Evolutionary conservation across 2,329 filamentous ascomycete species (phyloP).

Genomic region (Penicillium sp.): DNA sequence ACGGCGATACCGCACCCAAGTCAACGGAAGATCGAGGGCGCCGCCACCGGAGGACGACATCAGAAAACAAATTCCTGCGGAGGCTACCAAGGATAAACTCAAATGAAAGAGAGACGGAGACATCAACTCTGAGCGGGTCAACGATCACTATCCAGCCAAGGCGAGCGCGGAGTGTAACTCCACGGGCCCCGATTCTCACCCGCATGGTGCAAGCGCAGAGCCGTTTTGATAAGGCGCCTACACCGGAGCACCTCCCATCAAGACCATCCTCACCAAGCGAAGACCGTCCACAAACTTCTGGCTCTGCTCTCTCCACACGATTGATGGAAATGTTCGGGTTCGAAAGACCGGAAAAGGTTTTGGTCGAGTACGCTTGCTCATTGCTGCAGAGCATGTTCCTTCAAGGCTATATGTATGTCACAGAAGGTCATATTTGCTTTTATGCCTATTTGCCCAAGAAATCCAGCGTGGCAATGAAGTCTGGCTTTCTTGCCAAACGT

Average conservation of each 20-base stretch:
- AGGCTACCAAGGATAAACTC: conserved; percentile 56
- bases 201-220: conserved; percentile 68
- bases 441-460: conserved; percentile 97
- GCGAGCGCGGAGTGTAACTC: conserved; percentile 33
- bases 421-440: conserved; percentile 86
- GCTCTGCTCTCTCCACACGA: conserved; percentile 60
- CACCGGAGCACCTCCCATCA: conserved; percentile 17
- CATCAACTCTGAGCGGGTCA: conserved; percentile 18
- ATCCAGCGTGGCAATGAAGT: conserved; percentile 70
- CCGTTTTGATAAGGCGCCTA: conserved; percentile 44
- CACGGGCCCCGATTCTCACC: conserved; percentile 65
- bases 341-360: conserved; percentile 72
- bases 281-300: conserved; percentile 41
- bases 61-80: conserved; percentile 54
- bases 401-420: conserved; percentile 95
- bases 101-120: conserved; percentile 22
- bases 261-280: conserved; percentile 44
- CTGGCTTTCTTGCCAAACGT: conserved; percentile 80
- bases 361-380: conserved; percentile 91
- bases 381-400: conserved; percentile 83
- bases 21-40: conserved; percentile 33
- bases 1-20: conserved; percentile 3
- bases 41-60: conserved; percentile 55
- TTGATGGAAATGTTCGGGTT: conserved; percentile 84
- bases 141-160: conserved; percentile 17